Conservation (phyloP, 345 rosid species). For the Chamaenerion angustifolium region DNA sequence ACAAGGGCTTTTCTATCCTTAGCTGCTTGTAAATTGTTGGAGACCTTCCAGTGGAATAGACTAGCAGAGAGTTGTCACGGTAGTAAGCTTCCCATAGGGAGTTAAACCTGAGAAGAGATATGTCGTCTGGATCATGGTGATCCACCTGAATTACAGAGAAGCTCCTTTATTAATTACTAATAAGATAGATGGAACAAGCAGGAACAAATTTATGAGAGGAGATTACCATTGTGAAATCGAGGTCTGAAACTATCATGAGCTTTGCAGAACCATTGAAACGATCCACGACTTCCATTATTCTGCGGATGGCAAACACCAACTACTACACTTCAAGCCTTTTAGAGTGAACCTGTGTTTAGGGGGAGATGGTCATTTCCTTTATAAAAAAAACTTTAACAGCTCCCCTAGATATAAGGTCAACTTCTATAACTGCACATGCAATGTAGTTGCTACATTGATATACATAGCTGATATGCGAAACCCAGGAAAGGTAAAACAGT, state of each 20-base stretch:
- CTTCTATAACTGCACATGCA: no score
- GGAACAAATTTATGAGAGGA: background rate
- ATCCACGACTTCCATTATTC: constrained; percentile 25
- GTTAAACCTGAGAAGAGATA: constrained; percentile 61
- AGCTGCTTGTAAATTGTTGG: constrained; percentile 36
- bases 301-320: background rate
- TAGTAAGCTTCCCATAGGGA: constrained; percentile 77
- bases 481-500: no score
- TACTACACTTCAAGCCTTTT: background rate
- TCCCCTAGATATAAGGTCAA: no score
- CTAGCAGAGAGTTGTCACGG: constrained; percentile 61
- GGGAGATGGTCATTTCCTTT: no score
- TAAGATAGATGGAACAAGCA: background rate
- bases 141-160: constrained; percentile 43
- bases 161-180: background rate
- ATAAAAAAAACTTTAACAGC: no score
- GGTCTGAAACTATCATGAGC: constrained; percentile 77
- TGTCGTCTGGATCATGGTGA: constrained; percentile 55
- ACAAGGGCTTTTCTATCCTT: constrained; percentile 49
- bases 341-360: no score
- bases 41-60: constrained; percentile 78
- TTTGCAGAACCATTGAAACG: constrained; percentile 44
- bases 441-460: no score
- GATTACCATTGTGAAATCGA: constrained; percentile 67
- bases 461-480: no score